These are phyloP conservation scores for Xylaria polymorpha DNA, from an alignment of 2,329 filamentous ascomycete species.

Conservation along the genomic window DNA sequence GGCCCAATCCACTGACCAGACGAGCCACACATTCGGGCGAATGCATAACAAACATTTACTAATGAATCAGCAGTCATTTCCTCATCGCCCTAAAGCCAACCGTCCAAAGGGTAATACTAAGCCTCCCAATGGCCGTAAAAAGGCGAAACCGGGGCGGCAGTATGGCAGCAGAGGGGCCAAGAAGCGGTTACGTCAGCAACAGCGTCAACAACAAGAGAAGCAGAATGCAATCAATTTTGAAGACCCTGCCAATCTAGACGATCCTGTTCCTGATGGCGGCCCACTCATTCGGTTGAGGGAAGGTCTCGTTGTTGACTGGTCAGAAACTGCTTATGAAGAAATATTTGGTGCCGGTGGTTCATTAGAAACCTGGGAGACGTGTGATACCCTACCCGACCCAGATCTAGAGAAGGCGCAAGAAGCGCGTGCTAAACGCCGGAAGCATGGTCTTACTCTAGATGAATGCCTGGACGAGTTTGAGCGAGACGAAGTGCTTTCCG, in stretches of 20 bases:
- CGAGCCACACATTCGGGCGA: background rate
- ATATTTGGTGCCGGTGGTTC: conserved; percentile 73
- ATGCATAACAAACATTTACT: conserved; percentile 30
- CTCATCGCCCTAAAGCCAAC: conserved; percentile 37
- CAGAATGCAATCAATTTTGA: conserved; percentile 39
- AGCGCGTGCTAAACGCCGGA: conserved; percentile 72
- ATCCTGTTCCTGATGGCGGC: conserved; percentile 59
- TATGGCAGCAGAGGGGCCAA: conserved; percentile 61
- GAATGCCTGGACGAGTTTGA: conserved; percentile 96
- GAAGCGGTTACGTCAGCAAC: conserved; percentile 52
- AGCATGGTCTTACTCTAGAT: conserved; percentile 83
- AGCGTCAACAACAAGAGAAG: conserved; percentile 48
- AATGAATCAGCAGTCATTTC: conserved; percentile 38
- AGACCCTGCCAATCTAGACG: conserved; percentile 50
- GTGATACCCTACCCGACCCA: conserved; percentile 68
- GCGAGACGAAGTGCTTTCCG: conserved; percentile 90
- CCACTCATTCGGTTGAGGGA: conserved; percentile 84
- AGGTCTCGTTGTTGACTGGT: conserved; percentile 89
- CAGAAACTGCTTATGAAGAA: conserved; percentile 72
- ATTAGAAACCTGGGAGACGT: conserved; percentile 65
- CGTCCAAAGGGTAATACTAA: conserved; percentile 43
- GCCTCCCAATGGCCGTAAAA: conserved; percentile 57
- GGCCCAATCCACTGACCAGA: background rate
- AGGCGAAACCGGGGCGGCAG: conserved; percentile 57
- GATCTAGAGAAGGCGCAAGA: conserved; percentile 73